Evolutionary conservation across 192 early-diverging fungal species (phyloP).

Genomic region (Lunasporangiospora selenospora): DNA sequence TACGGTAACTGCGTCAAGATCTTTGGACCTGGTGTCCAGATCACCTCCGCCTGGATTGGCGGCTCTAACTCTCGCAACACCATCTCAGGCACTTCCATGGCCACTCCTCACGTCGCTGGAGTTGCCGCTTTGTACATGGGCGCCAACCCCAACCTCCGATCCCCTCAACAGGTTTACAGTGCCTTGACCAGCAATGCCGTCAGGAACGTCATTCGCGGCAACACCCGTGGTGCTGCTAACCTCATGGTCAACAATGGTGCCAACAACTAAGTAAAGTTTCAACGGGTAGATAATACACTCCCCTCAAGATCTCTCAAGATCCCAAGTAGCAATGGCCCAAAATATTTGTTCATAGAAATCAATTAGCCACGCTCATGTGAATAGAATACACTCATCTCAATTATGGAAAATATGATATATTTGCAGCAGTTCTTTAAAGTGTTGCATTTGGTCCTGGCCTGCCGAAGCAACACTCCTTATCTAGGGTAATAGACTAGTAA

Average conservation of each 20-base stretch:
- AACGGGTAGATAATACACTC: no score
- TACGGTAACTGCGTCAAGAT: constrained; percentile 93
- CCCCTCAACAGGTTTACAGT: constrained; percentile 64
- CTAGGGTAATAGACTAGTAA: background rate
- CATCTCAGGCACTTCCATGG: constrained; percentile 97
- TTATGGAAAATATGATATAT: no score
- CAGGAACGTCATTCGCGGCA: constrained; percentile 58
- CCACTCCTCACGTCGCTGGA: constrained; percentile 91
- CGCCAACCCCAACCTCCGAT: constrained; percentile 30
- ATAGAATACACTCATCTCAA: no score
- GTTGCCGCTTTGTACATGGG: constrained; percentile 78
- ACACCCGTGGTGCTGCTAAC: constrained; percentile 58
- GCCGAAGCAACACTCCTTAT: no score
- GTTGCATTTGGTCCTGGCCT: no score
- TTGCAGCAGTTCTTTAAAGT: no score
- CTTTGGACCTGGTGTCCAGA: constrained; percentile 90
- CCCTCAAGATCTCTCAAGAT: no score
- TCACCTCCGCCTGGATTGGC: constrained; percentile 82
- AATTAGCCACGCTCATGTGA: no score
- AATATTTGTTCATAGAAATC: no score
- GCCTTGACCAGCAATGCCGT: constrained; percentile 59
- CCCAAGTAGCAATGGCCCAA: no score
- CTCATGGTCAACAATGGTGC: constrained; percentile 66
- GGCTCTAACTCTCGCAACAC: constrained; percentile 78
- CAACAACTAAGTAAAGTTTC: constrained; percentile 3